These are phyloP conservation scores for Starmera dryadoides DNA, from an alignment of 805 yeast genomes.

Conservation along the genomic window DNA sequence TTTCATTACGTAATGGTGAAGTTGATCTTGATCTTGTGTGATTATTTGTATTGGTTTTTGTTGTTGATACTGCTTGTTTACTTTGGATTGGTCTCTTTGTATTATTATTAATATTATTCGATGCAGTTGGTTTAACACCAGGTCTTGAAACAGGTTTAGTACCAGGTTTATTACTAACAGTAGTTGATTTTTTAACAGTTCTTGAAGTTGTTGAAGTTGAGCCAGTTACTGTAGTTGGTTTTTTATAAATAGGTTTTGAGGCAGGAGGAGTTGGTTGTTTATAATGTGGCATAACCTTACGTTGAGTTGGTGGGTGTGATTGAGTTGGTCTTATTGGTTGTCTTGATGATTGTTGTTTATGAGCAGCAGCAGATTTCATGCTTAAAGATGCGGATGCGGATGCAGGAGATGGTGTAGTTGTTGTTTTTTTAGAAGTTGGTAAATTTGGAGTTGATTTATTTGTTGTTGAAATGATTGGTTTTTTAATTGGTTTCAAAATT, in stretches of 20 bases:
- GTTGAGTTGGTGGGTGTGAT: background rate
- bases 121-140: background rate
- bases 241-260: slow-evolving; percentile 1
- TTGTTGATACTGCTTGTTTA: background rate
- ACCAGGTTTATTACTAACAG: background rate
- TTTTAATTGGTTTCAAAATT: slow-evolving; percentile 1
- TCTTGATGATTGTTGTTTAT: background rate
- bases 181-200: background rate
- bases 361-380: background rate
- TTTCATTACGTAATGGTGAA: slow-evolving; percentile 1
- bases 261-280: background rate
- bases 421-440: slow-evolving; percentile 2
- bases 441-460: slow-evolving; percentile 2
- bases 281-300: background rate
- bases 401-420: slow-evolving; percentile 3
- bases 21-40: slow-evolving; percentile 1
- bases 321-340: background rate
- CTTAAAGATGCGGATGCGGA: background rate
- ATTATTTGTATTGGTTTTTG: background rate
- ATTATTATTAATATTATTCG: too few relatives aligned
- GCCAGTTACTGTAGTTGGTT: too few relatives aligned
- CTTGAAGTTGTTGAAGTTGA: background rate
- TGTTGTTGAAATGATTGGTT: slow-evolving; percentile 3
- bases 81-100: background rate
- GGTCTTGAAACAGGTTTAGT: background rate